These are phyloP conservation scores for Penicillium concentricum DNA, from an alignment of 2,329 filamentous ascomycete genomes.

Conservation along the genomic window DNA sequence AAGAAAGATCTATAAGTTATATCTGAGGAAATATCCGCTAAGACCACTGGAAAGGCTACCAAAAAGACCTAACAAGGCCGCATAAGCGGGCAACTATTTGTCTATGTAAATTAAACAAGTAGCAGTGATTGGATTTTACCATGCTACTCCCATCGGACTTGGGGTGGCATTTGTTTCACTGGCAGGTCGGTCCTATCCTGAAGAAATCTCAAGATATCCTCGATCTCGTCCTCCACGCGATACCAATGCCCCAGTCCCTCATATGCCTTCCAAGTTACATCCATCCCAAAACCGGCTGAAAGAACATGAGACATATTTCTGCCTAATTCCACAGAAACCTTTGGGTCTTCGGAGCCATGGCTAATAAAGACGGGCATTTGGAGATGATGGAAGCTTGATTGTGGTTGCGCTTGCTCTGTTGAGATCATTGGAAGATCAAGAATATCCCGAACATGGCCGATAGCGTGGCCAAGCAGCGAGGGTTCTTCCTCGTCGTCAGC, in stretches of 20 bases:
- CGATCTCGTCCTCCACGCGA: slow-evolving; percentile 12
- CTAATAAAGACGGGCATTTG: slow-evolving; percentile 19
- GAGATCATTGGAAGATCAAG: slow-evolving; percentile 21
- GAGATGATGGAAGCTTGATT: neutral
- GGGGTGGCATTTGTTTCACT: neutral
- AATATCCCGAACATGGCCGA: slow-evolving; percentile 36
- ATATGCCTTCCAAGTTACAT: slow-evolving; percentile 19
- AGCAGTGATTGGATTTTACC: neutral
- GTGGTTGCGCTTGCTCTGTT: neutral
- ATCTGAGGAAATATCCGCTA: too few species aligned
- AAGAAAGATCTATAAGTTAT: too few species aligned
- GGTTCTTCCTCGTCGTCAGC: slow-evolving; percentile 12
- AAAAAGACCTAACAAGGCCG: too few species aligned
- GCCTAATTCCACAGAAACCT: slow-evolving; percentile 13
- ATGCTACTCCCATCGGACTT: neutral
- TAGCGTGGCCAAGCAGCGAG: slow-evolving; percentile 22
- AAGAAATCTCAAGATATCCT: slow-evolving; percentile 14
- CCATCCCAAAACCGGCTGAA: slow-evolving; percentile 14
- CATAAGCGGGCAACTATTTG: too few species aligned
- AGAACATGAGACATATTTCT: slow-evolving; percentile 15
- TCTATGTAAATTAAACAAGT: neutral
- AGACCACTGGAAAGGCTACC: too few species aligned
- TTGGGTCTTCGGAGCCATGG: slow-evolving; percentile 17
- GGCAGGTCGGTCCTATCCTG: neutral
- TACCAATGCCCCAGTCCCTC: slow-evolving; percentile 13